A percentile compares a stretch with the other conserved stretches of the same genome.
phyloP scores from a whole-genome alignment of 495 filamentous ascomycete genomes.

The Penicillium chermesinum region DNA sequence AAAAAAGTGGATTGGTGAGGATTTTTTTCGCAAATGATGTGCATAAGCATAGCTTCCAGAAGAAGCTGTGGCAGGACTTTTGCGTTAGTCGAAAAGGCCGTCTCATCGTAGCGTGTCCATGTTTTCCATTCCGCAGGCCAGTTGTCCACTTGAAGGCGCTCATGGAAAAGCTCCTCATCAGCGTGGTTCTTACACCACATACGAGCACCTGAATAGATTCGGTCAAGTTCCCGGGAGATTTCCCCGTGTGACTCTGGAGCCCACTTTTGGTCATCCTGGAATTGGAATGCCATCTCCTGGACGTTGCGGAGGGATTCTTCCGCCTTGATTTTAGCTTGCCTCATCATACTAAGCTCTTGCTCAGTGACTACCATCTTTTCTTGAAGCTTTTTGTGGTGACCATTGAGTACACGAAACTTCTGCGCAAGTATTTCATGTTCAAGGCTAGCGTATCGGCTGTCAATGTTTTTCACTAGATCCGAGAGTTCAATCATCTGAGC shows the following conservation, averaged over 20 bases:
- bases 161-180: too few species aligned
- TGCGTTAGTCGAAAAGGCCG: not conserved
- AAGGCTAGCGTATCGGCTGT: too few species aligned
- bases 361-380: not conserved
- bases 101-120: not conserved
- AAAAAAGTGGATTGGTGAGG: not conserved
- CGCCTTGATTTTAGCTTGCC: not conserved
- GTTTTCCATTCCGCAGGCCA: not conserved
- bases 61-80: not conserved
- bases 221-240: not conserved
- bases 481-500: too few species aligned
- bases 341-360: not conserved
- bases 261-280: not conserved
- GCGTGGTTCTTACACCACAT: not conserved
- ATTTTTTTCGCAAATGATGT: not conserved
- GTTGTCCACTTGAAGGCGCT: not conserved
- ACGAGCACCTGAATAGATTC: not conserved
- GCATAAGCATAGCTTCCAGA: not conserved
- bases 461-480: too few species aligned
- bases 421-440: too few species aligned
- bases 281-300: not conserved
- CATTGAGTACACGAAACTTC: too few species aligned
- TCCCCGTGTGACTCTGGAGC: not conserved
- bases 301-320: not conserved
- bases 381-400: not conserved